Percentiles rank a stretch among this genome's conserved stretches.
phyloP scores from a whole-genome alignment of 805 yeast species.

The Starmerella potacharoeniae region DNA sequence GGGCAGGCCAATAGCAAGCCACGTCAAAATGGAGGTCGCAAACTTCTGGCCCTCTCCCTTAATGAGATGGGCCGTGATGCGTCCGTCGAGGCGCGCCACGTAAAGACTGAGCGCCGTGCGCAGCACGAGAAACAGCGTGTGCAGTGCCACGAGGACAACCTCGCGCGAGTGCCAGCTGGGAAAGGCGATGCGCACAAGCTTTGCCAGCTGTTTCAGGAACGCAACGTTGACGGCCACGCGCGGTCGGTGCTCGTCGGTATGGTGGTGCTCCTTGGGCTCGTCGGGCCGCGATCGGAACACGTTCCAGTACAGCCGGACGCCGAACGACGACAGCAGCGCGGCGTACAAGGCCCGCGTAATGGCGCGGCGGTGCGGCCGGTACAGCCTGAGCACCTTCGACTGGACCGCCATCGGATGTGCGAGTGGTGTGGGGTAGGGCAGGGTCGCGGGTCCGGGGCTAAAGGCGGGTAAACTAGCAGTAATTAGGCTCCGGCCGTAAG shows the following conservation, averaged over 20 bases:
- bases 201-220: slow-evolving; percentile 24
- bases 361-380: slow-evolving; percentile 17
- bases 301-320: slow-evolving; percentile 10
- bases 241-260: slow-evolving; percentile 1
- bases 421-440: slow-evolving; percentile 3
- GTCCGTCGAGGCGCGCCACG: slow-evolving; percentile 80
- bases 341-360: slow-evolving; percentile 19
- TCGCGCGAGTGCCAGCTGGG: slow-evolving; percentile 28
- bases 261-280: background rate
- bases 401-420: background rate
- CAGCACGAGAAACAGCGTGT: slow-evolving; percentile 47
- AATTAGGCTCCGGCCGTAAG: background rate
- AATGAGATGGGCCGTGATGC: slow-evolving; percentile 68
- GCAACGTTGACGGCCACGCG: slow-evolving; percentile 27
- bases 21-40: slow-evolving; percentile 48
- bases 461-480: background rate
- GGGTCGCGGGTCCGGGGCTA: background rate
- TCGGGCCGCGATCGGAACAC: background rate
- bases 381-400: slow-evolving; percentile 3
- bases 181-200: slow-evolving; percentile 27
- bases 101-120: slow-evolving; percentile 67
- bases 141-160: slow-evolving; percentile 35
- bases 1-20: slow-evolving; percentile 82
- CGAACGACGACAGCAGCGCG: slow-evolving; percentile 13
- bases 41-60: slow-evolving; percentile 57